A percentile compares a stretch with the other conserved stretches of the same genome.
Conservation (phyloP, 2,329 filamentous ascomycete genomes). For the Aureobasidium namibiae region DNA sequence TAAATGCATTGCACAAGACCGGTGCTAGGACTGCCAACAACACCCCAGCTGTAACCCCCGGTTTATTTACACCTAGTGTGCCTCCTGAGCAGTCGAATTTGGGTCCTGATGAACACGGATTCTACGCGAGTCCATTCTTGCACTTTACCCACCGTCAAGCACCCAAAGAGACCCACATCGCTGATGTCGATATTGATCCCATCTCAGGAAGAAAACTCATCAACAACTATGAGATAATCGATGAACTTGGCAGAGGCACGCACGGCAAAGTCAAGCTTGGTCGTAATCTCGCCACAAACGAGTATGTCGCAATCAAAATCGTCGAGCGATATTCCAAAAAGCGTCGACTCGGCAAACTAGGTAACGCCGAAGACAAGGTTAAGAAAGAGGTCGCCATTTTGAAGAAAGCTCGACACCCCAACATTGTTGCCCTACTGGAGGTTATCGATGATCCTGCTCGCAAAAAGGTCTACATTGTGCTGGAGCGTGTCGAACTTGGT, state of each 20-base stretch:
- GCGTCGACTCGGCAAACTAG: conserved; percentile 70
- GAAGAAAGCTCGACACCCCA: conserved; percentile 96
- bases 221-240: conserved; percentile 95
- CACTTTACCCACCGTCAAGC: conserved; percentile 41
- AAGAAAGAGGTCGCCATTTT: conserved; percentile 96
- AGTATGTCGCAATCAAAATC: conserved; percentile 95
- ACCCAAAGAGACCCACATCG: conserved; percentile 68
- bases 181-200: conserved; percentile 79
- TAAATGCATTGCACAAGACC: conserved; percentile 32
- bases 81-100: conserved; percentile 23
- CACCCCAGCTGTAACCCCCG: conserved; percentile 40
- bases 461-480: conserved; percentile 96
- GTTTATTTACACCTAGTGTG: conserved; percentile 34
- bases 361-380: conserved; percentile 69
- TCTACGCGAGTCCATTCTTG: conserved; percentile 42
- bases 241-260: conserved; percentile 90
- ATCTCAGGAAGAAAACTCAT: conserved; percentile 90
- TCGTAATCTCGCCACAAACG: conserved; percentile 64
- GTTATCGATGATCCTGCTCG: conserved; percentile 95
- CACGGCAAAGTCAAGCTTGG: conserved; percentile 98
- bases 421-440: conserved; percentile 89
- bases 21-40: conserved; percentile 37
- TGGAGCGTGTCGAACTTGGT: conserved; percentile 89
- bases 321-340: conserved; percentile 93
- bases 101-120: conserved; percentile 28